phyloP scores from a whole-genome alignment of 495 filamentous ascomycete species.

The Rostrohypoxylon terebratum region DNA sequence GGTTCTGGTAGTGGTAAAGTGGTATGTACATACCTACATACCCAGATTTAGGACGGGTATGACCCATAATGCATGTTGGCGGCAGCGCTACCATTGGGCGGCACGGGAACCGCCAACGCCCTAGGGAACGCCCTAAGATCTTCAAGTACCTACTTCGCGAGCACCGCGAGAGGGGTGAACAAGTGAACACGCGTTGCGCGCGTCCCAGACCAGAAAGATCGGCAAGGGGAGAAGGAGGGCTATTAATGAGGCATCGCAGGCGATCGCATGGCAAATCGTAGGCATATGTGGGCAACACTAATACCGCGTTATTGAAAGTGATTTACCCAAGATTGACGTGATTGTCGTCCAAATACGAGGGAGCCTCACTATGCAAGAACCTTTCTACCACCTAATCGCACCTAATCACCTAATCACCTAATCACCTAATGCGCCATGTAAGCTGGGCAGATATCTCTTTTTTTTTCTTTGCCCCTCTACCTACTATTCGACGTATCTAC shows the following conservation, averaged over 20 bases:
- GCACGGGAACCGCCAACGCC: neutral
- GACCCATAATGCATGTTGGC: constrained; percentile 25
- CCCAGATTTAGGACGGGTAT: constrained; percentile 34
- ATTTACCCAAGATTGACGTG: constrained; percentile 39
- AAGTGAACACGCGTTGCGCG: constrained; percentile 14
- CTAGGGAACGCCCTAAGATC: constrained; percentile 17
- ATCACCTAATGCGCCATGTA: neutral
- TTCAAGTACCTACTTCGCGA: constrained; percentile 35
- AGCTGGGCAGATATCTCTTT: constrained; percentile 1
- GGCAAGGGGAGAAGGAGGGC: constrained; percentile 28
- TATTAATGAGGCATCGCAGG: constrained; percentile 11
- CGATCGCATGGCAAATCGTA: neutral
- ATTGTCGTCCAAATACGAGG: constrained; percentile 46
- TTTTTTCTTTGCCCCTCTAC: neutral
- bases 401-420: neutral
- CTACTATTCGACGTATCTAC: too few relatives aligned
- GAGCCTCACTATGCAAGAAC: constrained; percentile 35
- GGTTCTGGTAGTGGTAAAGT: too few relatives aligned
- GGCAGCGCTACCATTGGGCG: constrained; percentile 41
- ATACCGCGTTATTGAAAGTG: constrained; percentile 13
- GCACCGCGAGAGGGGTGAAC: constrained; percentile 2
- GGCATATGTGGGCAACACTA: neutral
- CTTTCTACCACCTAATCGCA: neutral
- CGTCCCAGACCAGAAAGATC: constrained; percentile 41
- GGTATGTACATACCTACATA: neutral